Conservation (phyloP, 768 basidiomycete genomes). For the Mrakia gelida region DNA sequence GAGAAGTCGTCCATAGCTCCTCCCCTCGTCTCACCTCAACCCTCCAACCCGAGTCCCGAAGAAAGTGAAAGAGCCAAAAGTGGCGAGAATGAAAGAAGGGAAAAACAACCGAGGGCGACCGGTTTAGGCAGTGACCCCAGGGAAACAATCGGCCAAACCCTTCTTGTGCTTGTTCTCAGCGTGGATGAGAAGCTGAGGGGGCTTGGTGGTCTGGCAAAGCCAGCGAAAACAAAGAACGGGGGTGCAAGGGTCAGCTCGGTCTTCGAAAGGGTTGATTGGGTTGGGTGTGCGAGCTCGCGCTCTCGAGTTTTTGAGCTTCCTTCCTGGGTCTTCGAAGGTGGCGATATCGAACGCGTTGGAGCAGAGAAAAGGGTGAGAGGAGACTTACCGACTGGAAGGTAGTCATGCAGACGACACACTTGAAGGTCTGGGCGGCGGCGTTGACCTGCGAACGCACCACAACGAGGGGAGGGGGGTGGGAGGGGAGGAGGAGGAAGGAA, state of each 20-base stretch:
- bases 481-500: not conserved
- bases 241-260: no score
- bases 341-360: not conserved
- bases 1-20: no score
- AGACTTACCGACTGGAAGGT: slow-evolving; percentile 27
- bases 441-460: slow-evolving; percentile 28
- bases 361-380: no score
- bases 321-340: not conserved
- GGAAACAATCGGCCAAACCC: slow-evolving; percentile 19
- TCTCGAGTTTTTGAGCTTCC: not conserved
- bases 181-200: slow-evolving; percentile 29
- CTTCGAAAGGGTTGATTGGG: no score
- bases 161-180: slow-evolving; percentile 33
- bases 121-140: not conserved
- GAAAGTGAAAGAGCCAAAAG: not conserved
- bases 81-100: not conserved
- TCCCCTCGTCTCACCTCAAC: no score
- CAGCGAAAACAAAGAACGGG: no score
- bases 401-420: slow-evolving; percentile 24
- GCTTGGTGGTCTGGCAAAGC: slow-evolving; percentile 29
- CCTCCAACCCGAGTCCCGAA: slow-evolving; percentile 5
- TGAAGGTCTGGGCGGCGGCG: slow-evolving; percentile 28
- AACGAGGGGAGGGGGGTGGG: not conserved
- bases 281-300: no score
- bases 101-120: not conserved